Evolutionary conservation across 176 grass and related monocot genomes (phyloP), one percentile per base, ranked within the genome.

Genomic region (Ensete ventricosum): DNA sequence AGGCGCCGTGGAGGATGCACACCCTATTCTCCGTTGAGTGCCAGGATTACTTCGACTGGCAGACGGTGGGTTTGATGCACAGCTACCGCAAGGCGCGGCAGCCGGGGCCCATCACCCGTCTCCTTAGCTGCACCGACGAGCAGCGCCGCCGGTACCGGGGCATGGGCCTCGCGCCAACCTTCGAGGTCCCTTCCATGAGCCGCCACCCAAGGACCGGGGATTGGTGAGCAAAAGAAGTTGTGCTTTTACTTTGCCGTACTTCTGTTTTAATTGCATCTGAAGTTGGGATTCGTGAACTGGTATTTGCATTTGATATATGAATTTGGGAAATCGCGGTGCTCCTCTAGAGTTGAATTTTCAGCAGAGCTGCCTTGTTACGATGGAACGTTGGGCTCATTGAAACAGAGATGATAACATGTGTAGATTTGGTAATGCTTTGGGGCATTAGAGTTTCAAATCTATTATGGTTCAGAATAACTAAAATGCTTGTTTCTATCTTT

Each of bases 11-110:
- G 95, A 82, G 88, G 78, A 82, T 99, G 68, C 95, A 99, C 86
- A 91, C 90, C 29, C 81, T 99, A 76, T 94, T 99, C 86, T 99
- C 95, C 14, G 90, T 99, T 80, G 95, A 99, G 60, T 99, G 90
- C 76, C 86, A 92, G 76, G 81, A 94, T 73, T 99, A 99, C 84
- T 99, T 99, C 84, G 90, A 99, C 80, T 99, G 90, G 95, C 90
- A 99, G 81, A 84, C 90, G 54, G 90, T 91, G 78, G 95, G 95
- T 70, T 73, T 99, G 75, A 84, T 99, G 58, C 95, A 94, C 78
- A 99, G 90, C 82, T 82, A 91, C 59, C 80, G 82, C 55, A 99
- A 99, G 82, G 90, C 88, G 0, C 14, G 78, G 66, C 95, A 94
- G 68, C 90, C 90, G 49, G 95, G 95, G 17, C 86, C 86, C 53